Conservation (phyloP, 768 basidiomycete genomes). For the Podaxis sp. region DNA sequence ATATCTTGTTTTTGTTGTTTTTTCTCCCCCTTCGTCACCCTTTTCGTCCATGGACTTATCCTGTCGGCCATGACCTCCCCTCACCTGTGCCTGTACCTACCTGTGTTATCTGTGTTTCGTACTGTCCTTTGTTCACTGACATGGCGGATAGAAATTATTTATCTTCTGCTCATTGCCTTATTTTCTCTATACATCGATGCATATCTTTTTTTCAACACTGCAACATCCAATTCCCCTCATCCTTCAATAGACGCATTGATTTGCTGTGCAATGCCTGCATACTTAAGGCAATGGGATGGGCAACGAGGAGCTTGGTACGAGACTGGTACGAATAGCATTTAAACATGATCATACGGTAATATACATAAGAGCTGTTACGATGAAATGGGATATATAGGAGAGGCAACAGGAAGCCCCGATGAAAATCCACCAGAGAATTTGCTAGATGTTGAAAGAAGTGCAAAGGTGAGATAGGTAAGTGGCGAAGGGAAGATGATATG, state of each 20-base stretch:
- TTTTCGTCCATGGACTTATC: constrained; percentile 4
- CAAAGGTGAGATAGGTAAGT: not conserved
- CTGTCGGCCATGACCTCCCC: not conserved
- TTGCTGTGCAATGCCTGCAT: not conserved
- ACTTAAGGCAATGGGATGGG: not conserved
- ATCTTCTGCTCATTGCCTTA: constrained; percentile 1
- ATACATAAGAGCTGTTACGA: constrained; percentile 11
- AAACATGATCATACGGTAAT: constrained; percentile 18
- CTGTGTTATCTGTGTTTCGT: not conserved
- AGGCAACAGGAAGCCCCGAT: constrained; percentile 7
- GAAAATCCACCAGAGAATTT: constrained; percentile 14
- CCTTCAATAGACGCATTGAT: constrained; percentile 6
- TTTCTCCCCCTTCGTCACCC: constrained; percentile 2
- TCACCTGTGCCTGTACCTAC: constrained; percentile 3
- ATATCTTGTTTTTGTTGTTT: constrained; percentile 6
- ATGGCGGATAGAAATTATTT: not conserved
- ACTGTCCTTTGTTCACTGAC: constrained; percentile 7
- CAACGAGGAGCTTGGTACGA: not conserved
- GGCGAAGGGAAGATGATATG: not conserved
- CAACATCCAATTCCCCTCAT: constrained; percentile 6
- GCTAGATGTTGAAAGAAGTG: constrained; percentile 8
- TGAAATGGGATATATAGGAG: constrained; percentile 10
- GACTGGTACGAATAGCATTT: constrained; percentile 13
- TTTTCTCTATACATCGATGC: constrained; percentile 13
- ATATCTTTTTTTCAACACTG: not conserved